Conservation (phyloP, 495 filamentous ascomycete species). For the Neurospora sublineolata region DNA sequence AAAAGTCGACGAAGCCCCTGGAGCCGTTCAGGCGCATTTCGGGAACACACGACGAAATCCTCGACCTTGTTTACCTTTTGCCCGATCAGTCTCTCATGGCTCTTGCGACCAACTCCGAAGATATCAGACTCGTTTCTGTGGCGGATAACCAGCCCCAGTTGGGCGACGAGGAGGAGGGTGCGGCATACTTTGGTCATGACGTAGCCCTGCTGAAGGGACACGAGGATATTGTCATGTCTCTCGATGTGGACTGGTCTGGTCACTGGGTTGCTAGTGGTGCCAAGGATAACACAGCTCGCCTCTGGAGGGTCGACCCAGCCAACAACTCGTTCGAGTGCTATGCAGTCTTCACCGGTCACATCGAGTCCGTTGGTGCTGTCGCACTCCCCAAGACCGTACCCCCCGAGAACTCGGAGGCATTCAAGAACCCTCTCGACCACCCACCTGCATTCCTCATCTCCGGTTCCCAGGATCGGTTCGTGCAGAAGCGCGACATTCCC, state of each 20-base stretch:
- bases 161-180: conserved; percentile 22
- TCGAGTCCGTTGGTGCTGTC: conserved; percentile 90
- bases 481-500: conserved; percentile 79
- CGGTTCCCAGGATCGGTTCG: conserved; percentile 85
- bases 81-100: conserved; percentile 71
- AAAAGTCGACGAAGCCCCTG: conserved; percentile 20
- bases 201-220: conserved; percentile 77
- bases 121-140: conserved; percentile 69
- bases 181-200: conserved; percentile 74
- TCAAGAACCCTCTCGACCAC: conserved; percentile 55
- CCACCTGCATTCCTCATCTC: conserved; percentile 78
- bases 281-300: conserved; percentile 87
- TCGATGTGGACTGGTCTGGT: conserved; percentile 92
- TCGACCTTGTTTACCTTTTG: conserved; percentile 78
- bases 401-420: conserved; percentile 50
- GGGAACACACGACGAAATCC: conserved; percentile 94
- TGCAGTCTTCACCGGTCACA: conserved; percentile 76
- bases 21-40: conserved; percentile 63
- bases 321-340: conserved; percentile 65
- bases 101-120: conserved; percentile 89
- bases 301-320: conserved; percentile 80
- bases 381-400: conserved; percentile 62
- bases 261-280: conserved; percentile 92
- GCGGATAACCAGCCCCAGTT: conserved; percentile 18
- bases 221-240: conserved; percentile 86